A percentile compares a stretch with the other conserved stretches of the same genome.
These are phyloP conservation scores for Arachis stenosperma DNA, from an alignment of 306 rosid species.

Conservation along the genomic window DNA sequence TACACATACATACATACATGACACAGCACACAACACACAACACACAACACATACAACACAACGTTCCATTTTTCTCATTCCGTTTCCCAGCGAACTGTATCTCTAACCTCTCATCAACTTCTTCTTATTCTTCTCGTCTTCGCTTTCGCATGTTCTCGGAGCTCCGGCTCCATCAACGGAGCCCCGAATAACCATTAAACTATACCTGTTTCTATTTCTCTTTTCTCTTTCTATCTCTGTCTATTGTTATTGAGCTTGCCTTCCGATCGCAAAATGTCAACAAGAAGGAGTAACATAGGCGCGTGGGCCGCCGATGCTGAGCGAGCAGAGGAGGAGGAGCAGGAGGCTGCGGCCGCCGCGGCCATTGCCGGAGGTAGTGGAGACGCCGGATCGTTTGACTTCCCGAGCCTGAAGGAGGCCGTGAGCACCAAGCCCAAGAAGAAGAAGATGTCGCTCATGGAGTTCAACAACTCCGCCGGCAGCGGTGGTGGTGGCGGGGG, in stretches of 20 bases:
- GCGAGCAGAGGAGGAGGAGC: conserved; percentile 88
- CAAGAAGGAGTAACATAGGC: conserved; percentile 82
- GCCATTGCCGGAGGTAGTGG: neutral
- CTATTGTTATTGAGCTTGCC: neutral
- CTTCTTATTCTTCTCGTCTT: neutral
- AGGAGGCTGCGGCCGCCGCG: conserved; percentile 45
- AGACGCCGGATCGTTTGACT: conserved; percentile 51
- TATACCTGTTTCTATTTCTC: neutral
- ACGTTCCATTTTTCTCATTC: neutral
- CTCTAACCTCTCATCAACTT: conserved; percentile 28
- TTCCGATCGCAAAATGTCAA: conserved; percentile 78
- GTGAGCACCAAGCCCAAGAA: conserved; percentile 72
- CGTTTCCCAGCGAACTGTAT: neutral
- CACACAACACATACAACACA: neutral
- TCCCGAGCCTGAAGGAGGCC: conserved; percentile 85
- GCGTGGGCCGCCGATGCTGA: conserved; percentile 98
- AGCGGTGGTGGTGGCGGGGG: conserved; percentile 10
- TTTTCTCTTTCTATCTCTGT: neutral
- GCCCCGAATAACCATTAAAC: conserved; percentile 49
- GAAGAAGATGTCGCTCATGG: conserved; percentile 60
- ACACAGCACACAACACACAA: neutral
- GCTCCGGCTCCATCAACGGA: conserved; percentile 84
- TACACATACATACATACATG: too few species aligned
- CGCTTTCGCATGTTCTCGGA: conserved; percentile 55
- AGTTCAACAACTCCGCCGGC: conserved; percentile 32